Evolutionary conservation across 768 basidiomycete species (phyloP), one percentile per base, ranked within the genome.

Genomic region (Omphalotus guepiniiformis): DNA sequence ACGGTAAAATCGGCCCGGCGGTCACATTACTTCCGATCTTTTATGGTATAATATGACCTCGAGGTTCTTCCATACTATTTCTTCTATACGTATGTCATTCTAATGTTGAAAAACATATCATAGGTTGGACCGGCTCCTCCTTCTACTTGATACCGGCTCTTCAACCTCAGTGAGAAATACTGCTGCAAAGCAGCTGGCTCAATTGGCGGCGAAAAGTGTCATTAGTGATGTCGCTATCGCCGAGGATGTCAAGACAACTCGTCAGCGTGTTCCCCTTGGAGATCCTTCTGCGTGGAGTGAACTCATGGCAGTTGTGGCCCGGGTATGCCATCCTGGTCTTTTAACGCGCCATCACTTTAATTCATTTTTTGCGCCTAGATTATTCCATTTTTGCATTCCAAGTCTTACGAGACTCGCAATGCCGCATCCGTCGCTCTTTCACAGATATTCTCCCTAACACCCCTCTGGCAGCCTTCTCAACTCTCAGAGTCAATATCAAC

Each of bases 71-170:
- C 7, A 55, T 61, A 50, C 53, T 6, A 25, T 42, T 41, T 28
- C 38, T 57, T 26, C 6, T 6, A 13, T n/a, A 47, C 52, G 47
- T 52, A 21, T 52, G 38, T 28, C 29, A 12, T 29, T 19, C 9
- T 26, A 29, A 22, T 13, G 27, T 26, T 27, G 36, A 34, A 52
- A 48, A 39, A 49, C 44, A 35, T 7, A 44, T 44, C 45, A 4
- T 58, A 95, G 94, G 74, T 83, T 97, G 73, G 96, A 98, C 78
- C 85, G 96, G 67, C 87, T 99, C 72, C 84, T 99, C 63, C 79
- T 91, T 58, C 79, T 99, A 37, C 81, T 99, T 53, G 94, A 97
- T 65, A 93, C 93, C 29, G 96, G 96, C 37, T 94, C 95, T 11
- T 93, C 93, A 3, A 68, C 78, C 34, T 86, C 88, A 41, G 86